A percentile compares a stretch with the other conserved stretches of the same genome.
Evolutionary conservation across 805 yeast species (phyloP).

Genomic region (Lipomyces sp.): DNA sequence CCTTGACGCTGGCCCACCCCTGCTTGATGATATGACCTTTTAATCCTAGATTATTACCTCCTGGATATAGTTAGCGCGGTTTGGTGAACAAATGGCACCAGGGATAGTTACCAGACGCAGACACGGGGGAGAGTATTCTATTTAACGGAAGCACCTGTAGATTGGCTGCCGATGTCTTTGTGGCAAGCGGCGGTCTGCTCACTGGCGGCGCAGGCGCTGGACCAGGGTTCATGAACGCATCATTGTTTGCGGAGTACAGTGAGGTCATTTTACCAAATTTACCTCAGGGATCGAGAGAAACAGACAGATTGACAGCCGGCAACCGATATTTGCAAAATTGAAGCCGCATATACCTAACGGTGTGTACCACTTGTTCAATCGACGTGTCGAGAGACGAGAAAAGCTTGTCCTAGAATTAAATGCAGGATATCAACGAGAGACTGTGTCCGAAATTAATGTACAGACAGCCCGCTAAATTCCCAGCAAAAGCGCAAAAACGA

Average conservation of each 20-base stretch:
- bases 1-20: slow-evolving; percentile 93
- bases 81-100: neutral
- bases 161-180: slow-evolving; percentile 26
- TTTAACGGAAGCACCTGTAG: slow-evolving; percentile 15
- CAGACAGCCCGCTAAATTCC: neutral
- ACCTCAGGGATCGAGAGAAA: neutral
- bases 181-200: slow-evolving; percentile 24
- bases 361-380: neutral
- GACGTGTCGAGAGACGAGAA: neutral
- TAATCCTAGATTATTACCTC: slow-evolving; percentile 9
- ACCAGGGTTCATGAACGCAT: slow-evolving; percentile 58
- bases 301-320: neutral
- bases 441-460: neutral
- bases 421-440: neutral
- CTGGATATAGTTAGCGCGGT: slow-evolving; percentile 6
- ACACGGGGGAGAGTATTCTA: slow-evolving; percentile 16
- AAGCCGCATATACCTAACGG: neutral
- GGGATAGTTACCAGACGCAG: slow-evolving; percentile 1
- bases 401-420: neutral
- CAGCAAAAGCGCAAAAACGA: neutral
- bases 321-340: neutral
- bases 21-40: slow-evolving; percentile 39
- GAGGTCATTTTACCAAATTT: slow-evolving; percentile 17
- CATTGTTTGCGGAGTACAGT: slow-evolving; percentile 33
- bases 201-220: slow-evolving; percentile 58